Evolutionary conservation across 257 asterid genomes (phyloP).

Genomic region (Solanum chiquidenum): DNA sequence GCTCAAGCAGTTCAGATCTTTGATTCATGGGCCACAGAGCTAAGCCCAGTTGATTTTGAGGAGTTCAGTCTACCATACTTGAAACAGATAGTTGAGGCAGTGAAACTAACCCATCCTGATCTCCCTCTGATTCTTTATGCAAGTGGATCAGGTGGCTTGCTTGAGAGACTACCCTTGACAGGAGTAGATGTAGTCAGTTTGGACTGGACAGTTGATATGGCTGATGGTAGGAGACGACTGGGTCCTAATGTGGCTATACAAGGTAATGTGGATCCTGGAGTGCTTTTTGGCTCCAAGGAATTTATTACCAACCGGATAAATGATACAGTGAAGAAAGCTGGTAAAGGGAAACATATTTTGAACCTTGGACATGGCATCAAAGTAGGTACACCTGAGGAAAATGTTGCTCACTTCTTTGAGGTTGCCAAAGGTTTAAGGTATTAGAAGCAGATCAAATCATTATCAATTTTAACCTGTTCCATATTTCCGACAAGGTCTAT

Average conservation of each 20-base stretch:
- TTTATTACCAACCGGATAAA: slow-evolving; percentile 74
- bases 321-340: slow-evolving; percentile 87
- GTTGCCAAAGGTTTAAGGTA: slow-evolving; percentile 88
- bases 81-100: slow-evolving; percentile 67
- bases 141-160: slow-evolving; percentile 97
- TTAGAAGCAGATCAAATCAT: slow-evolving; percentile 9
- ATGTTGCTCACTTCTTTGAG: slow-evolving; percentile 95
- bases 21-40: slow-evolving; percentile 99
- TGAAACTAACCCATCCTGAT: slow-evolving; percentile 66
- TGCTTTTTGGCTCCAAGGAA: slow-evolving; percentile 91
- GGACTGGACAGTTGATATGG: slow-evolving; percentile 99
- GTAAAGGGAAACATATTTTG: slow-evolving; percentile 83
- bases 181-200: slow-evolving; percentile 93
- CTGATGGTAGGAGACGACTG: slow-evolving; percentile 80
- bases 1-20: slow-evolving; percentile 99
- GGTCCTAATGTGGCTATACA: slow-evolving; percentile 82
- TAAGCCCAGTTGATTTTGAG: slow-evolving; percentile 90
- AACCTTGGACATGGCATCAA: slow-evolving; percentile 96
- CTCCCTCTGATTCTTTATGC: slow-evolving; percentile 85
- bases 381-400: slow-evolving; percentile 97
- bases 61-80: slow-evolving; percentile 92
- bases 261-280: slow-evolving; percentile 95
- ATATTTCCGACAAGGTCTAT: slow-evolving; percentile 5
- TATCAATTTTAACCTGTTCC: neutral
- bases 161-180: slow-evolving; percentile 83